Evolutionary conservation across 495 filamentous ascomycete species (phyloP).

Genomic region (Wilcoxina mikolae): DNA sequence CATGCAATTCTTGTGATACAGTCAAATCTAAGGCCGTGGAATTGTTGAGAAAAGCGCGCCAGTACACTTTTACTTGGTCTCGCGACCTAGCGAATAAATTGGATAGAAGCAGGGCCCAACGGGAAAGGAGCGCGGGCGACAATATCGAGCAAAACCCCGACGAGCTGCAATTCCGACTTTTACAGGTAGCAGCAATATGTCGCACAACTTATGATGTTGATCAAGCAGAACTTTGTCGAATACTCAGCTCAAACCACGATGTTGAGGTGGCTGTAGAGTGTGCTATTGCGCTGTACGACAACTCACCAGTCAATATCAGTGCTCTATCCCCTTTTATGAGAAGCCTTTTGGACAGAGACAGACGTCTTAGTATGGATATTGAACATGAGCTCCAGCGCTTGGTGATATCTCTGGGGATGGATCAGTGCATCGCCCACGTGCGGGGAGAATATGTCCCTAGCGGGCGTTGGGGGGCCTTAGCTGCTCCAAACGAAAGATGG

Average conservation of each 20-base stretch:
- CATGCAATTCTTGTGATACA: conserved; percentile 20
- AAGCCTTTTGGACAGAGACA: conserved; percentile 7
- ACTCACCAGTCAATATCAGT: conserved; percentile 1
- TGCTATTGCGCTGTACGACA: conserved; percentile 30
- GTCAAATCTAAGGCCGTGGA: conserved; percentile 14
- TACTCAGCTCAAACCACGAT: conserved; percentile 17
- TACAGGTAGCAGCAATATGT: conserved; percentile 29
- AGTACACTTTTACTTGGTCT: conserved; percentile 28
- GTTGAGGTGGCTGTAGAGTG: conserved; percentile 33
- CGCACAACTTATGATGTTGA: conserved; percentile 30
- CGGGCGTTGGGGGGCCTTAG: conserved; percentile 20
- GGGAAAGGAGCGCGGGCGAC: too few relatives aligned
- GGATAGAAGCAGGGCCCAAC: conserved; percentile 7
- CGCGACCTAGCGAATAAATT: conserved; percentile 22
- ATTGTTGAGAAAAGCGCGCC: conserved; percentile 23
- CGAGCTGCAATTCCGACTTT: conserved; percentile 23
- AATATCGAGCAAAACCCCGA: conserved; percentile 1
- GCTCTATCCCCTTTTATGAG: neutral
- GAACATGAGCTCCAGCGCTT: neutral
- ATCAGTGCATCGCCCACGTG: conserved; percentile 29
- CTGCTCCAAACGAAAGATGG: conserved; percentile 26
- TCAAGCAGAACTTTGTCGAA: conserved; percentile 11
- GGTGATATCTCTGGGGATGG: conserved; percentile 22
- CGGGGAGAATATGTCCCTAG: conserved; percentile 31
- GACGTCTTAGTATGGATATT: conserved; percentile 7